Conservation (phyloP, 2,329 filamentous ascomycete genomes). For the Aspergillus spinulosporus region DNA sequence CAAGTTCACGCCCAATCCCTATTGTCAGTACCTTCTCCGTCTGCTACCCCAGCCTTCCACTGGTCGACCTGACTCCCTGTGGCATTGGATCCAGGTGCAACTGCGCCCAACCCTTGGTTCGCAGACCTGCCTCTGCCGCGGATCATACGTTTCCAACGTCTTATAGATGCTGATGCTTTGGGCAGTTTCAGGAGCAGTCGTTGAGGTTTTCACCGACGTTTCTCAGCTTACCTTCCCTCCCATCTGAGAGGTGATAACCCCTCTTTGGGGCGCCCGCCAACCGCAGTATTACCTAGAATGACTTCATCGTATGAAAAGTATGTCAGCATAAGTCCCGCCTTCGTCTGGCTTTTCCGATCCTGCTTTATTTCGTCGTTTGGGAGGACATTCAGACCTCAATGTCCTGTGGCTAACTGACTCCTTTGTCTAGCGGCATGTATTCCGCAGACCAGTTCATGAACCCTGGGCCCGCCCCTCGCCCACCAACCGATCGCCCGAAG, state of each 20-base stretch:
- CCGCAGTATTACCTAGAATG: conserved; percentile 27
- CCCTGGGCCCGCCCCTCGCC: conserved; percentile 87
- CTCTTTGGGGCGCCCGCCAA: conserved; percentile 17
- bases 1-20: conserved; percentile 1
- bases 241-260: conserved; percentile 13
- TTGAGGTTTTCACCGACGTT: conserved; percentile 9
- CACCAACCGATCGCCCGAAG: conserved; percentile 79
- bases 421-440: conserved; percentile 49
- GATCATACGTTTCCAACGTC: conserved; percentile 1
- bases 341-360: background rate
- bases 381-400: background rate
- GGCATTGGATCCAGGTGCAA: conserved; percentile 8
- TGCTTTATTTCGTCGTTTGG: background rate
- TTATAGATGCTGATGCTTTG: conserved; percentile 10
- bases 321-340: conserved; percentile 21
- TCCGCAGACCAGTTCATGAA: conserved; percentile 82
- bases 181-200: conserved; percentile 12
- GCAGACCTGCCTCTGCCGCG: conserved; percentile 5
- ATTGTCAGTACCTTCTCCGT: background rate
- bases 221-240: background rate
- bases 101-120: conserved; percentile 12
- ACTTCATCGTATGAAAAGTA: conserved; percentile 39
- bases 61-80: conserved; percentile 7
- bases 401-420: background rate
- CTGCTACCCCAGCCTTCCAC: conserved; percentile 7